Evolutionary conservation across 352 stramenopile species (phyloP).

Genomic region (Globisporangium abappressorium): DNA sequence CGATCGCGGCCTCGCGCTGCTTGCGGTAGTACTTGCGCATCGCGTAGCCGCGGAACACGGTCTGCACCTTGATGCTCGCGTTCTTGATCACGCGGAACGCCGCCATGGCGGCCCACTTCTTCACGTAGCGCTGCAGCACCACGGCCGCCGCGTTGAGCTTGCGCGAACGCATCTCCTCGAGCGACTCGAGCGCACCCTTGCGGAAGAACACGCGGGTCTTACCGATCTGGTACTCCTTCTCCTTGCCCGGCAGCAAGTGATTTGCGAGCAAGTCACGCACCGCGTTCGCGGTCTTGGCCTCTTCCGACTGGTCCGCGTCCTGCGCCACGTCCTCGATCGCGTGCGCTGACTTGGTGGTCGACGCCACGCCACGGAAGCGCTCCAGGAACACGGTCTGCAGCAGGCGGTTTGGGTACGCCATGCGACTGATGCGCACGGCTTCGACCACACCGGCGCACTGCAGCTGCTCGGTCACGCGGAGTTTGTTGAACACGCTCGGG

Average conservation of each 20-base stretch:
- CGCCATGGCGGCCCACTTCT: conserved; percentile 76
- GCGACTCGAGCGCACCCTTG: conserved; percentile 87
- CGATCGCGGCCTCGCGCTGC: conserved; percentile 55
- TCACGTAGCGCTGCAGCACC: conserved; percentile 75
- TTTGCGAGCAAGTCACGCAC: conserved; percentile 53
- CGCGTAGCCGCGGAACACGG: conserved; percentile 46
- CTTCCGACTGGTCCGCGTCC: conserved; percentile 24
- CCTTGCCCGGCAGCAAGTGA: conserved; percentile 58
- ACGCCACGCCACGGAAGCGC: conserved; percentile 73
- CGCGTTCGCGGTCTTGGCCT: conserved; percentile 36
- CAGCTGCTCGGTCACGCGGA: conserved; percentile 94
- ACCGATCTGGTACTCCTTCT: conserved; percentile 75
- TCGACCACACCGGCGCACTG: conserved; percentile 98
- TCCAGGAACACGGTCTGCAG: conserved; percentile 86
- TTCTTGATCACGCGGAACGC: conserved; percentile 57
- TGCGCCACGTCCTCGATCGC: neutral
- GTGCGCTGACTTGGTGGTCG: conserved; percentile 5
- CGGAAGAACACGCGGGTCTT: conserved; percentile 95
- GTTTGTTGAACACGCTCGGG: conserved; percentile 80
- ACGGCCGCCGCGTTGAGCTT: conserved; percentile 80
- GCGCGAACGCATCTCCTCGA: conserved; percentile 85
- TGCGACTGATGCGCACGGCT: conserved; percentile 96
- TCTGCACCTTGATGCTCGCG: conserved; percentile 58
- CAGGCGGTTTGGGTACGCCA: conserved; percentile 97
- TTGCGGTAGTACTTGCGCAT: conserved; percentile 52